Evolutionary conservation across 306 rosid genomes (phyloP), one percentile per base, ranked within the genome.

Genomic region (Vicia faba): DNA sequence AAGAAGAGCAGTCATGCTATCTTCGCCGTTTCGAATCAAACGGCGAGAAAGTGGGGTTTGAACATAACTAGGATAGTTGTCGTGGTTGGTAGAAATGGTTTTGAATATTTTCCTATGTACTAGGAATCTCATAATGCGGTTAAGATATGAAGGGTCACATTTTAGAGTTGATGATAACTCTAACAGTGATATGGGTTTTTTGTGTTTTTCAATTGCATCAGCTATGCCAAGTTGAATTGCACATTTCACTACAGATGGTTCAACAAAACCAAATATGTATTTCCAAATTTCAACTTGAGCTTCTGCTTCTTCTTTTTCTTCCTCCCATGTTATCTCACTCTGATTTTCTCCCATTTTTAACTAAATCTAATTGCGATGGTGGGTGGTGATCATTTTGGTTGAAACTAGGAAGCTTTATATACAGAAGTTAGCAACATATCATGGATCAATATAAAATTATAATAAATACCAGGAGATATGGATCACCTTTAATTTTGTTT

Each of bases 171-270:
- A 62, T 3, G 95, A 79, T 5, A 91, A 18, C 33, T 85, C 82
- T 2, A 72, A 48, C 4, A 89, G 70, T 16, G 92, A 77, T 54
- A 92, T 78, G 66, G 88, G 81, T 10, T 64, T 25, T 61, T 77
- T 83, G 49, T 85, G 79, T 3, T 11, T 69, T 79, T 85, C 96
- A 3, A 89, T 79, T 54, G 80, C 69, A 8, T 91, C 96, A 0
- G 88, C 83, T 62, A 91, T 79, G 63, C 81, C 81, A 11, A 91
- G 88, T 51, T 91, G 86, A 46, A 91, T 71, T 13, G 85, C 86
- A 64, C 96, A 87, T 66, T 79, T 89, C 19, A 91, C 80, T 1
- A 80, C 90, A 0, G 87, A 87, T 35, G 66, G 35, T 75, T 92
- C 95, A 0, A 57, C 75, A 62, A 82, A 87, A 9, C 97, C 88